phyloP scores from a whole-genome alignment of 345 rosid species.

The Firmiana major region DNA sequence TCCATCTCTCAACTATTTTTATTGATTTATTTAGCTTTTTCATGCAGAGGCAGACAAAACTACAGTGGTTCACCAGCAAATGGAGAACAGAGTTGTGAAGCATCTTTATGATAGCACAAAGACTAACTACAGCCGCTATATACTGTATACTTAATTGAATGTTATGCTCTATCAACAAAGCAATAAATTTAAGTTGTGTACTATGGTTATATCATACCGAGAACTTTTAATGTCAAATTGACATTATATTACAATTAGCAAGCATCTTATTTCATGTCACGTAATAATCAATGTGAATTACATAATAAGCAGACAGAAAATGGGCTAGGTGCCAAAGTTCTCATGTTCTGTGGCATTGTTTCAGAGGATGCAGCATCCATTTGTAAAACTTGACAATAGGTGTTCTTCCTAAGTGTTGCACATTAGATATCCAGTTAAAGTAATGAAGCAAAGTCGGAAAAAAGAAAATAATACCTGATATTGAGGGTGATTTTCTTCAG shows the following conservation, averaged over 20 bases:
- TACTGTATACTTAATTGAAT: not conserved
- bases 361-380: not conserved
- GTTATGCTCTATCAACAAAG: not conserved
- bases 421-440: not conserved
- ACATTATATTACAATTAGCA: not conserved
- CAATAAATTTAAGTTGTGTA: not conserved
- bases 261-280: not conserved
- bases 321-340: not conserved
- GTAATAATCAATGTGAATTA: not conserved
- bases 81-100: not conserved
- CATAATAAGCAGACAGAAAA: not conserved
- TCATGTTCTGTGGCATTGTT: not conserved
- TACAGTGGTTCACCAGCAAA: not conserved
- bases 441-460: not conserved
- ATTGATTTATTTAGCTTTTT: not conserved
- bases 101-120: constrained; percentile 1
- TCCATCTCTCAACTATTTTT: not conserved
- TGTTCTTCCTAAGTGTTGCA: not conserved
- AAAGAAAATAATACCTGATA: constrained; percentile 40
- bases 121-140: not conserved
- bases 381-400: not conserved
- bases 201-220: not conserved
- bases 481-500: constrained; percentile 41
- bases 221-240: not conserved
- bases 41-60: not conserved